Conservation (phyloP, 2,329 filamentous ascomycete genomes). For the Botrytis aclada region DNA sequence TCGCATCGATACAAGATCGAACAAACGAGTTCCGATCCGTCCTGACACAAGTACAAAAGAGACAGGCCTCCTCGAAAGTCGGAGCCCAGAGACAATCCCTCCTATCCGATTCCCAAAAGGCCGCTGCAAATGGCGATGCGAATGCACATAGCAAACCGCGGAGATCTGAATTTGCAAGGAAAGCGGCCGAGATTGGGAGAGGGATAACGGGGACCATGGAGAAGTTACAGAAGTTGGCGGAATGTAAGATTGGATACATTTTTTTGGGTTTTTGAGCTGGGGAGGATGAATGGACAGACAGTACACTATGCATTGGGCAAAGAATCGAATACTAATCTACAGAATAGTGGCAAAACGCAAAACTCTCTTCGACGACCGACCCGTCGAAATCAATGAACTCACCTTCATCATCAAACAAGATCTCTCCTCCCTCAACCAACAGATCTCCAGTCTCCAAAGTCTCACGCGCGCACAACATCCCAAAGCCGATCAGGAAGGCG, state of each 20-base stretch:
- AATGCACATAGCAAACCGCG: constrained; percentile 47
- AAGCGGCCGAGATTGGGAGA: constrained; percentile 85
- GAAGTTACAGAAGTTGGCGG: constrained; percentile 89
- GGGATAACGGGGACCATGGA: constrained; percentile 91
- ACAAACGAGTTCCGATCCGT: constrained; percentile 94
- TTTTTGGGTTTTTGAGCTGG: too few relatives aligned
- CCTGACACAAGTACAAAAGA: constrained; percentile 77
- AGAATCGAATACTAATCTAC: background rate
- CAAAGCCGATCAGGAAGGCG: constrained; percentile 72
- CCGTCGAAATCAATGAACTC: constrained; percentile 94
- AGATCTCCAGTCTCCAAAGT: constrained; percentile 78
- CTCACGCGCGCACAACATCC: constrained; percentile 77
- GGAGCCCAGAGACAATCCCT: constrained; percentile 78
- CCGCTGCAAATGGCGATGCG: constrained; percentile 52
- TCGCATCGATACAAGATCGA: constrained; percentile 87
- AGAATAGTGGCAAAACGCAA: constrained; percentile 81
- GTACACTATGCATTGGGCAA: too few relatives aligned
- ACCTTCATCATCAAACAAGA: constrained; percentile 99
- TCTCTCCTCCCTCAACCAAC: constrained; percentile 77
- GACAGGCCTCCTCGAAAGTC: constrained; percentile 72
- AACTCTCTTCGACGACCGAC: constrained; percentile 94
- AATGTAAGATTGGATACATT: constrained; percentile 52
- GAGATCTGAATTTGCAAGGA: constrained; percentile 88
- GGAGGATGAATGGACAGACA: background rate
- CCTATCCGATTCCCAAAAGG: constrained; percentile 70